Conservation (phyloP, 2,329 filamentous ascomycete genomes). For the Podosphaera fusca region DNA sequence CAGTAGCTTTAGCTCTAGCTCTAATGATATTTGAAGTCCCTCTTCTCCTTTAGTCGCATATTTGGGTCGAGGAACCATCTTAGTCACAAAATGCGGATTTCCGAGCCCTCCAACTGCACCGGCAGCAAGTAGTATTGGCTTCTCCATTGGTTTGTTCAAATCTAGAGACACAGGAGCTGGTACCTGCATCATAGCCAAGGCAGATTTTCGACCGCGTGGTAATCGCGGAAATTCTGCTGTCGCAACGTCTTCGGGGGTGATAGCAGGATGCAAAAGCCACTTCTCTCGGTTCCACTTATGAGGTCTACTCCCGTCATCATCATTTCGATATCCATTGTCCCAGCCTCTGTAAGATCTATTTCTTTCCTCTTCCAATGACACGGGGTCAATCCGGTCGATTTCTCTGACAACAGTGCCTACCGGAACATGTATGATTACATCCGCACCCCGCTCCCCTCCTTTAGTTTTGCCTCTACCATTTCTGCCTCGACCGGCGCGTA, state of each 20-base stretch:
- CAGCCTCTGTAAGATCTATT: constrained; percentile 19
- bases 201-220: constrained; percentile 30
- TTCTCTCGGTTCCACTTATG: constrained; percentile 34
- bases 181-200: constrained; percentile 36
- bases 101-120: constrained; percentile 78
- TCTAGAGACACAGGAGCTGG: constrained; percentile 49
- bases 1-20: constrained; percentile 82
- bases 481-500: constrained; percentile 54
- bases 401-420: constrained; percentile 82
- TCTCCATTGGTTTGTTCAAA: constrained; percentile 52
- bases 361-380: constrained; percentile 39
- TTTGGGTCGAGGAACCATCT: constrained; percentile 50
- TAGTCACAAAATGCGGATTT: constrained; percentile 78
- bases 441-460: constrained; percentile 61
- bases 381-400: constrained; percentile 53
- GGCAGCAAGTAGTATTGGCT: constrained; percentile 64
- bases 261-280: constrained; percentile 70
- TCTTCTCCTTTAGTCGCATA: constrained; percentile 74
- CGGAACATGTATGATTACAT: constrained; percentile 72
- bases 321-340: constrained; percentile 9
- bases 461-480: constrained; percentile 53
- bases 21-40: constrained; percentile 54
- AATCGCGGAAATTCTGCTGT: constrained; percentile 32
- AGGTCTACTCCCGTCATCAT: constrained; percentile 12
- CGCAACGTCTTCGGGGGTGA: constrained; percentile 46